These are phyloP conservation scores for Antitrichia curtipendula DNA, from an alignment of 225 moss, liverwort and hornwort genomes.

Conservation along the genomic window DNA sequence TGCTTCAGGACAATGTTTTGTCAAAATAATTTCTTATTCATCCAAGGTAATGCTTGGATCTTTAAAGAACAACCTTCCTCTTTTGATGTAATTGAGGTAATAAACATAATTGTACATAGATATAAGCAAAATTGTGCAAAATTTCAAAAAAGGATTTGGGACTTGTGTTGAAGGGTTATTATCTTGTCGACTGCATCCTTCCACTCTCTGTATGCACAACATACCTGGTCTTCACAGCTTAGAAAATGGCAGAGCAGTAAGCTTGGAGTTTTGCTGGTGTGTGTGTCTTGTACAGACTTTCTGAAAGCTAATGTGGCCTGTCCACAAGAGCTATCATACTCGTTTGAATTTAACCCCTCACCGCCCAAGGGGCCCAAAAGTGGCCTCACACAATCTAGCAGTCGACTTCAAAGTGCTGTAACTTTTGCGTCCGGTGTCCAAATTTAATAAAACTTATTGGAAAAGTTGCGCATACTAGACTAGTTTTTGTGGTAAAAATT, in stretches of 20 bases:
- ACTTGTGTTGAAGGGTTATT: neutral
- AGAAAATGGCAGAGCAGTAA: neutral
- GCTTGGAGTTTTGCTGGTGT: neutral
- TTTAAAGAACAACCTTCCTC: neutral
- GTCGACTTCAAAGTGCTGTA: too few relatives aligned
- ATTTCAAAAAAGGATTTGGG: neutral
- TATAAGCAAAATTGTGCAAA: neutral
- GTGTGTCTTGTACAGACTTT: conserved; percentile 18
- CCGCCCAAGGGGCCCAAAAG: too few relatives aligned
- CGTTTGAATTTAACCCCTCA: neutral
- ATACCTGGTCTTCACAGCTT: neutral
- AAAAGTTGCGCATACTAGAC: too few relatives aligned
- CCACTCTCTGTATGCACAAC: neutral
- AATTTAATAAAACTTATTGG: too few relatives aligned
- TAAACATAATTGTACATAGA: neutral
- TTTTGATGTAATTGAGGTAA: neutral
- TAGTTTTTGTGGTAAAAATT: too few relatives aligned
- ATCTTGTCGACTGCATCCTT: neutral
- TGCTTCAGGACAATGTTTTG: neutral
- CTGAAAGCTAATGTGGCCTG: neutral
- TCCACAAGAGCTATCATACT: neutral
- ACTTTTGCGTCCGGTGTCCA: too few relatives aligned
- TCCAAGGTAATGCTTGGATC: neutral
- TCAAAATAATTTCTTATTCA: neutral
- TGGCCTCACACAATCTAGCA: too few relatives aligned